Percentiles rank a stretch among this genome's conserved stretches.
These are phyloP conservation scores for Aphanomyces stellatus DNA, from an alignment of 352 stramenopile genomes.

Conservation along the genomic window DNA sequence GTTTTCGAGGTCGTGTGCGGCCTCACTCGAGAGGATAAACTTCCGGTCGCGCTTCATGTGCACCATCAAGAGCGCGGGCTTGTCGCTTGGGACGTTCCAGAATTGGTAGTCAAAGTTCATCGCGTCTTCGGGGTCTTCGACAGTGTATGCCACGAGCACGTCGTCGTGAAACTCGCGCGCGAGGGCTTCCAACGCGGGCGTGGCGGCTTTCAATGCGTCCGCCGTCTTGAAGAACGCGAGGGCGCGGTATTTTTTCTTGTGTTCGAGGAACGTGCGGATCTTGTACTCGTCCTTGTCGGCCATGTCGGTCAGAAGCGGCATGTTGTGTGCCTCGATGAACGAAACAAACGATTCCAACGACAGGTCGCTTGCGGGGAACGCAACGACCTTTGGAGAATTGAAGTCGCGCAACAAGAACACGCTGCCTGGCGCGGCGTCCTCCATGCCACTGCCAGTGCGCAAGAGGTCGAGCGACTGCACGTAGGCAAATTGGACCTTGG, in stretches of 20 bases:
- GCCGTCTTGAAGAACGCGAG: conserved; percentile 19
- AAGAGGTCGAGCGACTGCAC: background rate
- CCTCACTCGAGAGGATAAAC: background rate
- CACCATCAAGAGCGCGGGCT: conserved; percentile 8
- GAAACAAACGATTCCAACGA: background rate
- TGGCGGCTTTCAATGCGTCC: background rate
- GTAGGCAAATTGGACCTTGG: conserved; percentile 2
- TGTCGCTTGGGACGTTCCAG: conserved; percentile 18
- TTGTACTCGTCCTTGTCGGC: conserved; percentile 17
- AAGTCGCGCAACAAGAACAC: conserved; percentile 17
- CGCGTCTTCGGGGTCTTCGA: conserved; percentile 16
- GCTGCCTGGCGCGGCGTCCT: background rate
- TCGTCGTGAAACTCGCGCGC: background rate
- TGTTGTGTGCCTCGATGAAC: conserved; percentile 10
- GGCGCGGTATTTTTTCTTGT: conserved; percentile 6
- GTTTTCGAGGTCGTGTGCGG: background rate
- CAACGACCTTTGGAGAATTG: background rate
- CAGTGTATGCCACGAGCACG: conserved; percentile 14
- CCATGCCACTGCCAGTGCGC: background rate
- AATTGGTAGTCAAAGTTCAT: conserved; percentile 22
- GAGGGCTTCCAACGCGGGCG: background rate
- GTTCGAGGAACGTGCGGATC: conserved; percentile 8
- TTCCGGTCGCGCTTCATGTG: conserved; percentile 20
- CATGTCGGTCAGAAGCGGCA: conserved; percentile 7
- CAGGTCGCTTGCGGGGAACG: background rate